Conservation (phyloP, 2,329 filamentous ascomycete genomes). For the Aspergillus sp. region DNA sequence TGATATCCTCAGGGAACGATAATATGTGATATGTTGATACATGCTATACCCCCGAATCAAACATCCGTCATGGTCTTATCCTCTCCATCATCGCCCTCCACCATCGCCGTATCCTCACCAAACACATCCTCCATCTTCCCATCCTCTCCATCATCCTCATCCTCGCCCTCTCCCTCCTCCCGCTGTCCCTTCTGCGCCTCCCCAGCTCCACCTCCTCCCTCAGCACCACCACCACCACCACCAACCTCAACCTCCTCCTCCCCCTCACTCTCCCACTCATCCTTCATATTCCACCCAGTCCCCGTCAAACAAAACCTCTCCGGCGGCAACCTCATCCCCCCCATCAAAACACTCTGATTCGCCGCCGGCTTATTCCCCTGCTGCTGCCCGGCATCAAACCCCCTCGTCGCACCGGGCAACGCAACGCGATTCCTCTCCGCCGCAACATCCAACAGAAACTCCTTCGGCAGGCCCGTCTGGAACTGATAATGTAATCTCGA, state of each 20-base stretch:
- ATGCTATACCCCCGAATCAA: conserved; percentile 14
- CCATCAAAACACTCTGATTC: conserved; percentile 41
- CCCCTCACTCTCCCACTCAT: conserved; percentile 58
- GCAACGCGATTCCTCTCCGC: conserved; percentile 55
- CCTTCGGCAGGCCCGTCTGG: conserved; percentile 58
- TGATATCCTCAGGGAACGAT: not conserved
- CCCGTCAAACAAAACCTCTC: conserved; percentile 63
- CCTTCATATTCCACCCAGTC: conserved; percentile 55
- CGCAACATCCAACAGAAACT: conserved; percentile 60
- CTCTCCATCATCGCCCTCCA: conserved; percentile 32
- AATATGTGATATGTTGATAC: not conserved
- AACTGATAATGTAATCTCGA: conserved; percentile 62
- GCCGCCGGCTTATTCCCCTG: conserved; percentile 20
- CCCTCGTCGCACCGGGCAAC: conserved; percentile 55
- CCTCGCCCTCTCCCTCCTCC: conserved; percentile 34
- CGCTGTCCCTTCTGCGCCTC: conserved; percentile 19
- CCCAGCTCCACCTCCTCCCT: conserved; percentile 31
- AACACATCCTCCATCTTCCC: conserved; percentile 51
- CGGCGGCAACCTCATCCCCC: conserved; percentile 59
- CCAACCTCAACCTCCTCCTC: conserved; percentile 43
- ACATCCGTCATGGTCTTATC: conserved; percentile 46
- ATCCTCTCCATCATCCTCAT: conserved; percentile 43
- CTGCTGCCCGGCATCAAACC: conserved; percentile 36
- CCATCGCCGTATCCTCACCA: conserved; percentile 43
- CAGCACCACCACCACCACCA: conserved; percentile 23